Conservation (phyloP, 352 stramenopile species). For the Thraustochytrium striatum region DNA sequence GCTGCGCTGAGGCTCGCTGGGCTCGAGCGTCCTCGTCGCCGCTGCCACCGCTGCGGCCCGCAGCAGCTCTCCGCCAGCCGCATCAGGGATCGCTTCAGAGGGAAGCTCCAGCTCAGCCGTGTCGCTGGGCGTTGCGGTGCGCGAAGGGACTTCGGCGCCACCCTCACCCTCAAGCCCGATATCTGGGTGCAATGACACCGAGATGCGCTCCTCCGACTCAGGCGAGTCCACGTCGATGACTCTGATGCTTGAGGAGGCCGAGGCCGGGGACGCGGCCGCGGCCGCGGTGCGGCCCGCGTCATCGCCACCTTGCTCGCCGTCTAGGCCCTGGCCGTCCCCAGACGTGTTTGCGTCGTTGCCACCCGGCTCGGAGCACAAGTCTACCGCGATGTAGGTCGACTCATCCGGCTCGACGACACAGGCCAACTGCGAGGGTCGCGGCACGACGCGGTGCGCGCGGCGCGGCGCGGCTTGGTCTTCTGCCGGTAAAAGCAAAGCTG, state of each 20-base stretch:
- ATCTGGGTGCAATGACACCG: not conserved
- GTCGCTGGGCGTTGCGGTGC: no score
- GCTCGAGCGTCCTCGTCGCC: no score
- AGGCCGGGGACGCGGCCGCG: not conserved
- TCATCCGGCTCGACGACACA: slow-evolving; percentile 3
- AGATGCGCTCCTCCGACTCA: not conserved
- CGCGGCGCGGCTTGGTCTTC: no score
- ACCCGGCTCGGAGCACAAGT: not conserved
- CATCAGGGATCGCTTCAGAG: no score
- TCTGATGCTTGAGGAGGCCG: not conserved
- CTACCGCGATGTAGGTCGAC: slow-evolving; percentile 1
- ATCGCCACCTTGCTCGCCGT: not conserved
- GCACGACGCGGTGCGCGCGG: not conserved
- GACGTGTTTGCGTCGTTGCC: not conserved
- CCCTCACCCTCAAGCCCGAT: not conserved
- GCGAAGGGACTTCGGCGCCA: no score
- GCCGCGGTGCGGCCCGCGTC: not conserved
- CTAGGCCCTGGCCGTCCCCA: not conserved
- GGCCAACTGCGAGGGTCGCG: not conserved
- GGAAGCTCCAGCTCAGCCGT: no score
- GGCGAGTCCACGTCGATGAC: slow-evolving; percentile 36
- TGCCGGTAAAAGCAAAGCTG: not conserved
- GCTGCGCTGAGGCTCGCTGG: no score
- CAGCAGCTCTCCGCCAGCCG: no score
- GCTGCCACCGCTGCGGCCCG: no score